Conservation (phyloP, 176 grass and related monocot genomes). For the Poa pratensis region DNA sequence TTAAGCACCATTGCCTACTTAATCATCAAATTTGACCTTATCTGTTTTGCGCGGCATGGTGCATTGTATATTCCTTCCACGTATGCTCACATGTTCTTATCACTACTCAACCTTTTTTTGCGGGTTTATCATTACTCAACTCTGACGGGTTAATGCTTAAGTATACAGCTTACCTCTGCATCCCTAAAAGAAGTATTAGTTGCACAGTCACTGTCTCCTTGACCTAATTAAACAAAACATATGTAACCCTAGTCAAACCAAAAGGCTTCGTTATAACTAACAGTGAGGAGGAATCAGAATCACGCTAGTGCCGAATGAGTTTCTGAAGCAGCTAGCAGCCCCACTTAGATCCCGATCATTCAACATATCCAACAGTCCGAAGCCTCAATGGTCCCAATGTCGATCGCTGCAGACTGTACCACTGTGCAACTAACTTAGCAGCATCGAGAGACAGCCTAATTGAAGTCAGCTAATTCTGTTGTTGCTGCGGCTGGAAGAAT, state of each 20-base stretch:
- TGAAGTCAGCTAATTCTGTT: neutral
- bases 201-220: constrained; percentile 32
- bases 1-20: too few species aligned
- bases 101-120: neutral
- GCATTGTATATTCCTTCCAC: neutral
- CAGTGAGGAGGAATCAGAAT: constrained; percentile 9
- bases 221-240: constrained; percentile 24
- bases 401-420: neutral
- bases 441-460: neutral
- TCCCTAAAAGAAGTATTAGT: neutral
- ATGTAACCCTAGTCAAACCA: constrained; percentile 24
- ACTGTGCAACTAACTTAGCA: constrained; percentile 11
- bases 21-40: neutral
- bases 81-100: constrained; percentile 6
- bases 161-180: neutral
- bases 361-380: neutral
- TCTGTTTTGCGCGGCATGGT: neutral
- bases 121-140: neutral
- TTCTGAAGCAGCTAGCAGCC: constrained; percentile 1
- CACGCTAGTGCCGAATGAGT: neutral
- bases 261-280: neutral
- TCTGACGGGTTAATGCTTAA: neutral
- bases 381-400: neutral
- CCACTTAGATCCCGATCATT: constrained; percentile 15
- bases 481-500: neutral